Conservation (phyloP, 495 filamentous ascomycete species). For the Darksidea phi region DNA sequence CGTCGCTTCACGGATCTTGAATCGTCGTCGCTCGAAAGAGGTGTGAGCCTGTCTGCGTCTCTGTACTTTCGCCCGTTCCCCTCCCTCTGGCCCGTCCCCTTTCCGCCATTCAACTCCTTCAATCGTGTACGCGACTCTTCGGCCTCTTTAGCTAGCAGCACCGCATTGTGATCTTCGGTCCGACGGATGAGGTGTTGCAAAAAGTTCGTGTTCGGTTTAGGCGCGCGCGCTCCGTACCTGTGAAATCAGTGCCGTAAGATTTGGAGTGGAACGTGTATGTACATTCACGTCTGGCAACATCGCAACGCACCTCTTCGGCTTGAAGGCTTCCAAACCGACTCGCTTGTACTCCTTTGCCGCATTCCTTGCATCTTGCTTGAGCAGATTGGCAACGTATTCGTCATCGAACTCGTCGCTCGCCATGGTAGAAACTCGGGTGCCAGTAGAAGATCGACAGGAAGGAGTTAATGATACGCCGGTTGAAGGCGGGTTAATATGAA, state of each 20-base stretch:
- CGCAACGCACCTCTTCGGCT: slow-evolving; percentile 62
- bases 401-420: slow-evolving; percentile 48
- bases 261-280: background rate
- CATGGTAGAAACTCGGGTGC: background rate
- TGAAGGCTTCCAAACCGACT: slow-evolving; percentile 69
- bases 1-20: slow-evolving; percentile 34
- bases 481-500: too few species aligned
- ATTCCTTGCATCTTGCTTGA: slow-evolving; percentile 71
- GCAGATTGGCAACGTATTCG: slow-evolving; percentile 70
- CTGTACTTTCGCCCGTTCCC: background rate
- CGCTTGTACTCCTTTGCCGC: slow-evolving; percentile 69
- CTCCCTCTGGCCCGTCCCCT: slow-evolving; percentile 25
- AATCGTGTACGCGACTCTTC: slow-evolving; percentile 60
- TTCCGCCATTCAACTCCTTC: slow-evolving; percentile 48
- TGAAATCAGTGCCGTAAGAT: slow-evolving; percentile 14
- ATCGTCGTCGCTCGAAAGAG: slow-evolving; percentile 12
- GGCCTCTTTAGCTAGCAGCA: slow-evolving; percentile 78
- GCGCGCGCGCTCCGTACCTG: slow-evolving; percentile 62
- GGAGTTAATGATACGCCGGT: background rate
- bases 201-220: slow-evolving; percentile 89
- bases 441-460: background rate
- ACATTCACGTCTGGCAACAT: slow-evolving; percentile 10
- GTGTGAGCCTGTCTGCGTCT: slow-evolving; percentile 16
- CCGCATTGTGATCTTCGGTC: slow-evolving; percentile 85
- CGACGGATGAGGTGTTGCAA: slow-evolving; percentile 84